A percentile compares a stretch with the other conserved stretches of the same genome.
phyloP scores from a whole-genome alignment of 2,329 filamentous ascomycete species.

The Aquanectria penicillioides region DNA sequence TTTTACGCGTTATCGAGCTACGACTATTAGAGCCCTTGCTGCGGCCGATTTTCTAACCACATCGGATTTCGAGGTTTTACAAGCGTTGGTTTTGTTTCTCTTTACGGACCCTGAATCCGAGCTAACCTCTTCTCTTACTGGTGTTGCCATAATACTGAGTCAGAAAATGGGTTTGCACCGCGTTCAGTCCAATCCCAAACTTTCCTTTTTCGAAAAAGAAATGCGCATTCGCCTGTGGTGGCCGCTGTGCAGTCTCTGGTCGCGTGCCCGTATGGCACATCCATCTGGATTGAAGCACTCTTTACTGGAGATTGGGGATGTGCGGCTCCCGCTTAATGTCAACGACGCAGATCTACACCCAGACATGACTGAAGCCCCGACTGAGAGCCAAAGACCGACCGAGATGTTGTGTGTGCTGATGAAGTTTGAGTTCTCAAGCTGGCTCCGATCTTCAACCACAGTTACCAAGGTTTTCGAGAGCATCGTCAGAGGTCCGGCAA shows the following conservation, averaged over 20 bases:
- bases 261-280: constrained; percentile 13
- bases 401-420: constrained; percentile 60
- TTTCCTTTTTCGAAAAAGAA: constrained; percentile 39
- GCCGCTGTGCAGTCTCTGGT: constrained; percentile 37
- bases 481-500: constrained; percentile 12
- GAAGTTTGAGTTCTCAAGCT: constrained; percentile 44
- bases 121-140: constrained; percentile 35
- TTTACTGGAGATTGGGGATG: constrained; percentile 22
- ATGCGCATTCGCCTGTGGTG: constrained; percentile 44
- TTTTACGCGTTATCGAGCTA: constrained; percentile 37
- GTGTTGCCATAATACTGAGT: constrained; percentile 35
- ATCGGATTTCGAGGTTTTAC: constrained; percentile 42
- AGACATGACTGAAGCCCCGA: constrained; percentile 57
- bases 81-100: constrained; percentile 44
- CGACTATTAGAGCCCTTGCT: constrained; percentile 36
- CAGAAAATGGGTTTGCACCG: constrained; percentile 41
- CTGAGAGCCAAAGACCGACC: constrained; percentile 60
- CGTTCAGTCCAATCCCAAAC: constrained; percentile 11
- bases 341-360: constrained; percentile 65
- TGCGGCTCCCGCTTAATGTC: constrained; percentile 61
- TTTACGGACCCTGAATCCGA: constrained; percentile 43
- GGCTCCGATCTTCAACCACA: constrained; percentile 37
- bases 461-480: constrained; percentile 33
- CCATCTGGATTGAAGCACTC: constrained; percentile 8
- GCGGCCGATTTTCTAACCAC: constrained; percentile 42